These are phyloP conservation scores for Puccinia horiana DNA, from an alignment of 1,284 basidiomycete species.

Conservation along the genomic window DNA sequence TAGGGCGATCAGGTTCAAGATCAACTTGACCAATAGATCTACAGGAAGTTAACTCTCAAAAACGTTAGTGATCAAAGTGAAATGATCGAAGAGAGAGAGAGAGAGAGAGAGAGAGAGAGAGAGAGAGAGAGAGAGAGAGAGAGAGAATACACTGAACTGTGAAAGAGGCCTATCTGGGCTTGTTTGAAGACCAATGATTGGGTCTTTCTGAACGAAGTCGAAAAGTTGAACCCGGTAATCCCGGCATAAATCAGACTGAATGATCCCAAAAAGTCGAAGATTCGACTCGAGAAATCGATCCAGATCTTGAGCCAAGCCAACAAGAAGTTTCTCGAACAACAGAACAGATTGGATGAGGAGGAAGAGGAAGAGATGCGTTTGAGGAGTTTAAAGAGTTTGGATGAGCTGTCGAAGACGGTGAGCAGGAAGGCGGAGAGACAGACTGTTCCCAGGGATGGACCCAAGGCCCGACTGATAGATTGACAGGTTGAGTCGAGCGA, in stretches of 20 bases:
- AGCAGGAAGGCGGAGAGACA: conserved; percentile 35
- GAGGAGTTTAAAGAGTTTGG: conserved; percentile 12
- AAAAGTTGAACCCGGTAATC: conserved; percentile 41
- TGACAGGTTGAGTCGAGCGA: conserved; percentile 32
- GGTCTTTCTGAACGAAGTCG: conserved; percentile 11
- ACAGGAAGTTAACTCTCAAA: no score
- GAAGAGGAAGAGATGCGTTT: conserved; percentile 4
- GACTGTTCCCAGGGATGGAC: conserved; percentile 43
- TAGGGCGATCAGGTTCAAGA: conserved; percentile 34
- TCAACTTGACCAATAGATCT: conserved; percentile 45
- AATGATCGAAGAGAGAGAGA: neutral
- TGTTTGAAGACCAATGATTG: conserved; percentile 29
- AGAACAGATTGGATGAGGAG: neutral
- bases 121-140: neutral
- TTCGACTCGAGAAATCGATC: conserved; percentile 19
- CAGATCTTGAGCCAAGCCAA: conserved; percentile 10
- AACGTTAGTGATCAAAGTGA: neutral
- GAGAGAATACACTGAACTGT: conserved; percentile 40
- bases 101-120: neutral
- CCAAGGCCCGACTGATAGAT: conserved; percentile 37
- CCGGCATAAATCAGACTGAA: conserved; percentile 42
- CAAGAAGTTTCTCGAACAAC: neutral
- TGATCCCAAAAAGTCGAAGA: conserved; percentile 30
- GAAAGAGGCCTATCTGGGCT: conserved; percentile 22
- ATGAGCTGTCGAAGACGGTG: conserved; percentile 35